A percentile compares a stretch with the other conserved stretches of the same genome.
Conservation (phyloP, 129 eudicot genomes). For the Helichrysum umbraculigerum region DNA sequence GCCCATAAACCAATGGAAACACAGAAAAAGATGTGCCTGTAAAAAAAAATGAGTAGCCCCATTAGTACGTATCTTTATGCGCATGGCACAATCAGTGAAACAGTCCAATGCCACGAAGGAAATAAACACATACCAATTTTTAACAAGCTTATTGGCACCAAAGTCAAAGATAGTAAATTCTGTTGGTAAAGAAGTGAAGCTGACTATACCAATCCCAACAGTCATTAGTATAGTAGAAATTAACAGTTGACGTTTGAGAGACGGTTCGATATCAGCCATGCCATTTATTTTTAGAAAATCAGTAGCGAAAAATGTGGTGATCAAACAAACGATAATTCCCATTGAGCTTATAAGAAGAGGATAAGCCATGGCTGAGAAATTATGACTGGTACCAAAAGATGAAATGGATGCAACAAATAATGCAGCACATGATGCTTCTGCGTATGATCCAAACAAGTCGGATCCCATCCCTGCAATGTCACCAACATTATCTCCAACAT, state of each 20-base stretch:
- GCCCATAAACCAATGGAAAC: constrained; percentile 59
- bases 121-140: constrained; percentile 35
- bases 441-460: constrained; percentile 59
- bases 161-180: constrained; percentile 46
- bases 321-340: constrained; percentile 56
- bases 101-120: not conserved
- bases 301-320: constrained; percentile 50
- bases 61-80: not conserved
- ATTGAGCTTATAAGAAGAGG: constrained; percentile 55
- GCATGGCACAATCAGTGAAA: constrained; percentile 15
- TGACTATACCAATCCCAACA: constrained; percentile 47
- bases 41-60: not conserved
- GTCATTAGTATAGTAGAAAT: constrained; percentile 57
- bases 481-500: constrained; percentile 63
- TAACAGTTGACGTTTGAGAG: constrained; percentile 52
- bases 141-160: constrained; percentile 44
- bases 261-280: constrained; percentile 47
- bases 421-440: constrained; percentile 61
- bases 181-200: constrained; percentile 48
- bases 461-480: constrained; percentile 69
- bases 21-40: constrained; percentile 54
- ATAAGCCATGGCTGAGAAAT: constrained; percentile 52
- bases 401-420: constrained; percentile 57
- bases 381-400: constrained; percentile 47
- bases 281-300: constrained; percentile 33